Percentiles rank a stretch among this genome's conserved stretches.
Evolutionary conservation across 257 asterid genomes (phyloP).

Genomic region (Penstemon newberryi): DNA sequence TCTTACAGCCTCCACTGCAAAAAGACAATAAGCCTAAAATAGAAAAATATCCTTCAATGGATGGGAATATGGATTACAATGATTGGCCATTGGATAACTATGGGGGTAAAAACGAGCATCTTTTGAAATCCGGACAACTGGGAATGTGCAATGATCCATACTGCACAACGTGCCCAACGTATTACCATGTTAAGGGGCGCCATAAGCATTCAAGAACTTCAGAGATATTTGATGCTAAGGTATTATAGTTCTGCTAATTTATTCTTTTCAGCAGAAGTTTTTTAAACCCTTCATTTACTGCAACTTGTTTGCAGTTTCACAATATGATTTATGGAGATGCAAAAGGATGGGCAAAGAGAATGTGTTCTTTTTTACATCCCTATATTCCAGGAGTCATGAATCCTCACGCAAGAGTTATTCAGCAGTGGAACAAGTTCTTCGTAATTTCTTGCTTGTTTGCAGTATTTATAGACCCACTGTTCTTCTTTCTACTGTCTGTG

Average conservation of each 20-base stretch:
- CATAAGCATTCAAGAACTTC: conserved; percentile 47
- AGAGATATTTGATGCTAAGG: conserved; percentile 70
- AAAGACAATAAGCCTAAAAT: conserved; percentile 35
- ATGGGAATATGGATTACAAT: conserved; percentile 27
- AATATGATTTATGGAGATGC: conserved; percentile 73
- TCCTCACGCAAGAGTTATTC: conserved; percentile 66
- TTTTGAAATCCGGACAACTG: conserved; percentile 79
- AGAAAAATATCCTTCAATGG: conserved; percentile 57
- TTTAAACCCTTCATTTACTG: neutral
- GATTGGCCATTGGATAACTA: conserved; percentile 48
- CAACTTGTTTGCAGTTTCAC: conserved; percentile 52
- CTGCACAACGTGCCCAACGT: conserved; percentile 91
- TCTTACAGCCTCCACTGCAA: conserved; percentile 43
- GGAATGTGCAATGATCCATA: conserved; percentile 95
- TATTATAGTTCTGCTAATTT: conserved; percentile 26
- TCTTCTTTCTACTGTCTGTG: conserved; percentile 67
- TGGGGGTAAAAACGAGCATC: conserved; percentile 65
- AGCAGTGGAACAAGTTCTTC: conserved; percentile 80
- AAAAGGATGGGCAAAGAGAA: conserved; percentile 68
- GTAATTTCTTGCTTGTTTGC: conserved; percentile 72
- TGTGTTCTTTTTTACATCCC: conserved; percentile 32
- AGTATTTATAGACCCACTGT: conserved; percentile 73
- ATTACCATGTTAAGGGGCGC: conserved; percentile 50
- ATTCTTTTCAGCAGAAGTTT: neutral
- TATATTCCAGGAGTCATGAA: conserved; percentile 73